Base-by-base conservation (phyloP, 441 rosid genomes). In the Eutrema salsugineum region DNA sequence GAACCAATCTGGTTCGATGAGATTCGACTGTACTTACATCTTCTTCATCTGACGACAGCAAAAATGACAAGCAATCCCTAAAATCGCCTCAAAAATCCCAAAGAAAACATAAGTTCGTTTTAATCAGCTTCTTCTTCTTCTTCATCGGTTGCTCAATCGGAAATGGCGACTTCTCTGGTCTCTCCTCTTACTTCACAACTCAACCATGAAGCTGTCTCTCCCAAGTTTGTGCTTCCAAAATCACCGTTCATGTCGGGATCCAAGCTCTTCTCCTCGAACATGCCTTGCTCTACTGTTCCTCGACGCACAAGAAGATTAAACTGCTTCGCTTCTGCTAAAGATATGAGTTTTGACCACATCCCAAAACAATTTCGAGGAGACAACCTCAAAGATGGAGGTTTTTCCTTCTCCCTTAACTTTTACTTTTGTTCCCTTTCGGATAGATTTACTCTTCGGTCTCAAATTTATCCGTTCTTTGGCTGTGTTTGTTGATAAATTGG, bases 301-400 rank as follows among this genome's bases (percentile, higher is more conserved):
- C 43, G 54, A 66, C 49, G 74, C n/a, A 67, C 68, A 61, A 33
- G 72, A 44, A 68, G 79, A 73, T 76, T 70, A 59, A 62, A 38
- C 77, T 74, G 44, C 75, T 66, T 78, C 3, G 78, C 87, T 70
- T 76, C 78, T 65, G 87, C 86, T 39, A 72, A 76, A 12, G 55
- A 60, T 44, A 81, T 87, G 57, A 56, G 28, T 33, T 35, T 83
- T 43, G 84, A 88, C 70, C 84, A 79, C 58, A 86, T 93, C 35
- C 97, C 97, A 32, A 87, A 83, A 78, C 91, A 85, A 66, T 93
- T 91, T 81, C 81, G 90, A 44, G 73, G 79, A 63, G 85, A 89
- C 46, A 93, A 93, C 72, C 89, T 93, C 75, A 80, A 81, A 72
- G 93, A 86, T 66, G 93, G 91, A 81, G 68, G 98, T 89, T 14